Percentiles rank a stretch among this genome's conserved stretches.
These are phyloP conservation scores for Aquanectria penicillioides DNA, from an alignment of 2,329 filamentous ascomycete species.

Conservation along the genomic window DNA sequence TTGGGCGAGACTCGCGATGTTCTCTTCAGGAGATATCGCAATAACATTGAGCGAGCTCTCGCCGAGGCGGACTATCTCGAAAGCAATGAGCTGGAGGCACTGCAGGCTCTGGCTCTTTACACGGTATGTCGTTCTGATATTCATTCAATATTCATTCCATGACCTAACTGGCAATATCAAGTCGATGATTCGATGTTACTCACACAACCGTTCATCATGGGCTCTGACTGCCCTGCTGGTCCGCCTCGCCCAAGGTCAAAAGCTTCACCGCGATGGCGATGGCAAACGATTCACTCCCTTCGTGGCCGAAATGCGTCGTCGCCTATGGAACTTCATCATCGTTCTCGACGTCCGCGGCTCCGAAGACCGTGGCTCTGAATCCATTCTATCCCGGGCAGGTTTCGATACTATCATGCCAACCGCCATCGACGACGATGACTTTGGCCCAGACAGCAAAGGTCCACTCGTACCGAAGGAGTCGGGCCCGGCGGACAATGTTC, in stretches of 20 bases:
- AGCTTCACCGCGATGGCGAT: slow-evolving; percentile 55
- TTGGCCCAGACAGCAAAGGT: slow-evolving; percentile 51
- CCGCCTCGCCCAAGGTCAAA: slow-evolving; percentile 55
- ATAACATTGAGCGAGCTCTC: slow-evolving; percentile 50
- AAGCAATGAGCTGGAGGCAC: slow-evolving; percentile 48
- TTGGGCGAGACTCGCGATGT: slow-evolving; percentile 49
- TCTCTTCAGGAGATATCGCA: slow-evolving; percentile 45
- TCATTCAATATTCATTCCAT: not conserved
- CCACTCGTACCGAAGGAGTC: slow-evolving; percentile 46
- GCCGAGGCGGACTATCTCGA: slow-evolving; percentile 56
- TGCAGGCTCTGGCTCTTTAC: slow-evolving; percentile 56
- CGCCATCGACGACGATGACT: slow-evolving; percentile 64
- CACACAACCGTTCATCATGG: slow-evolving; percentile 53
- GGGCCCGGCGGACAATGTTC: slow-evolving; percentile 54
- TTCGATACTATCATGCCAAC: slow-evolving; percentile 60
- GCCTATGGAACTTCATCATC: slow-evolving; percentile 71
- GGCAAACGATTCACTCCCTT: slow-evolving; percentile 55
- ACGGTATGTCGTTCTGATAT: slow-evolving; percentile 33
- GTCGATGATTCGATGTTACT: slow-evolving; percentile 51
- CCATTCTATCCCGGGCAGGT: slow-evolving; percentile 52
- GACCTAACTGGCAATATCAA: slow-evolving; percentile 12
- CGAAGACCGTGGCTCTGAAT: slow-evolving; percentile 62
- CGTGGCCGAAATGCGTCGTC: slow-evolving; percentile 67
- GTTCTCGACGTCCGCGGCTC: slow-evolving; percentile 67
- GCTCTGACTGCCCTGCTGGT: slow-evolving; percentile 52